Evolutionary conservation across 495 filamentous ascomycete species (phyloP).

Genomic region (Poronia punctata): DNA sequence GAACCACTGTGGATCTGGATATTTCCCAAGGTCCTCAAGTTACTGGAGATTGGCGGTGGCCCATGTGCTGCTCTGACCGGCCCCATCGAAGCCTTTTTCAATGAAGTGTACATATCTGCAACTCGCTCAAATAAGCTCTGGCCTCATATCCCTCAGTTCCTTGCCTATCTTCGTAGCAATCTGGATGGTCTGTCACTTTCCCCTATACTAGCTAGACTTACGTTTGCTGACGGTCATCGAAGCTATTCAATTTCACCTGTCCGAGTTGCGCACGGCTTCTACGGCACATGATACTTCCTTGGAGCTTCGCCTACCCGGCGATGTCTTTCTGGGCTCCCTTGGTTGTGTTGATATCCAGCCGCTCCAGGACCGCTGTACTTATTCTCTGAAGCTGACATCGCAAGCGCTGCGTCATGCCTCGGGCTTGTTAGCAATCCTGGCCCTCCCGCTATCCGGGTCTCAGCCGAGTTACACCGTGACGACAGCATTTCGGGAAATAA

Average conservation of each 20-base stretch:
- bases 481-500: conserved; percentile 20
- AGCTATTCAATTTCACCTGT: conserved; percentile 5
- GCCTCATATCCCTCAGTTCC: conserved; percentile 36
- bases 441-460: conserved; percentile 19
- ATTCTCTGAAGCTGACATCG: conserved; percentile 14
- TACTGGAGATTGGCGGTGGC: conserved; percentile 48
- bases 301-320: conserved; percentile 16
- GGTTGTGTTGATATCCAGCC: conserved; percentile 1
- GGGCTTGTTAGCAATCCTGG: conserved; percentile 26
- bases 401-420: conserved; percentile 25
- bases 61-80: conserved; percentile 33
- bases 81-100: conserved; percentile 46
- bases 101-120: conserved; percentile 33
- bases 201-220: conserved; percentile 11
- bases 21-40: conserved; percentile 51
- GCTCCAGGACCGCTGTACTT: conserved; percentile 21
- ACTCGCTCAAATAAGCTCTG: conserved; percentile 33
- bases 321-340: conserved; percentile 12
- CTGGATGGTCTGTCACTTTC: conserved; percentile 28
- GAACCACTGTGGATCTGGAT: conserved; percentile 79
- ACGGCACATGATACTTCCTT: conserved; percentile 14
- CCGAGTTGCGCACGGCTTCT: conserved; percentile 6
- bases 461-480: conserved; percentile 10
- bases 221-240: conserved; percentile 1
- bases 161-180: conserved; percentile 36